Evolutionary conservation across 768 basidiomycete genomes (phyloP).

Genomic region (Multifurca ochricompacta): DNA sequence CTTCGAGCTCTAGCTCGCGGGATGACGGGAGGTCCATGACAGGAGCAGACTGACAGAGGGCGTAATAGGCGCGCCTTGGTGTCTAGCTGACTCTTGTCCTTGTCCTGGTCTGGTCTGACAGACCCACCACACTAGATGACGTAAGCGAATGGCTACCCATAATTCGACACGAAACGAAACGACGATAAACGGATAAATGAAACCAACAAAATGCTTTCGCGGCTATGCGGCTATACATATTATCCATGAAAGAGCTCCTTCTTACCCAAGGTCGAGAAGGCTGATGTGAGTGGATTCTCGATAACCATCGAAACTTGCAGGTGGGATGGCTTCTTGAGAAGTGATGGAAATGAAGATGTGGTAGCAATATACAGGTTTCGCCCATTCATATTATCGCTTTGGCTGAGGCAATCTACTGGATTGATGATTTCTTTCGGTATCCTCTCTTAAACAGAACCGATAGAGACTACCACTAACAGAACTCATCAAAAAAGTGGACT

Average conservation of each 20-base stretch:
- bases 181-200: no score
- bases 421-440: no score
- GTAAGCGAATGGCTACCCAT: constrained; percentile 4
- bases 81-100: no score
- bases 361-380: not conserved
- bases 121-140: constrained; percentile 9
- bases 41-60: constrained; percentile 13
- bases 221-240: not conserved
- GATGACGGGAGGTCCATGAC: constrained; percentile 64
- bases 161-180: no score
- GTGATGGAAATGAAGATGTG: not conserved
- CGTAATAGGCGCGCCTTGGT: constrained; percentile 17
- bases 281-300: not conserved
- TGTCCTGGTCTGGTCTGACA: not conserved
- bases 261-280: not conserved
- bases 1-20: constrained; percentile 77
- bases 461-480: no score
- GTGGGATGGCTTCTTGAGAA: not conserved
- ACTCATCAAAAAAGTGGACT: no score
- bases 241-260: not conserved
- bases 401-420: no score
- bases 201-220: not conserved
- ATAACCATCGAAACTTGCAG: not conserved
- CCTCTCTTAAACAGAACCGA: no score
- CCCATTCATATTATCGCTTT: not conserved